Percentiles rank a stretch among this genome's conserved stretches.
Evolutionary conservation across 495 filamentous ascomycete species (phyloP).

Genomic region (Aspergillus conjunctus): DNA sequence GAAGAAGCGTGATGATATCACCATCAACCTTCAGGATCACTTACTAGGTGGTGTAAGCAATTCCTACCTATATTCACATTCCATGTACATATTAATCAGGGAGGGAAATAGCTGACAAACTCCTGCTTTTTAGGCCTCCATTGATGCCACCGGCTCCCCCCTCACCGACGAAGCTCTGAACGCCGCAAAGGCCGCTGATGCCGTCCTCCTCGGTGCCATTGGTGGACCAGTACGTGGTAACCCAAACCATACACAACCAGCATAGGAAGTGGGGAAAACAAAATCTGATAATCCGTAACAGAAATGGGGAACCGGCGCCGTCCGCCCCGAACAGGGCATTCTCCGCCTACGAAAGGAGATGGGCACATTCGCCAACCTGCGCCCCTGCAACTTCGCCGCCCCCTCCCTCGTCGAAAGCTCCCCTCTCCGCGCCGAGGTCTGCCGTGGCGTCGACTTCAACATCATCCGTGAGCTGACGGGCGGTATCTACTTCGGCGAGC

Average conservation of each 20-base stretch:
- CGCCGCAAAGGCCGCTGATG: conserved; percentile 88
- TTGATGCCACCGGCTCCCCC: conserved; percentile 75
- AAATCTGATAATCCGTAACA: conserved; percentile 19
- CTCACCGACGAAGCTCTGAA: conserved; percentile 82
- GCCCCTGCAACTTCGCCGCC: conserved; percentile 95
- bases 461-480: conserved; percentile 93
- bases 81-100: neutral
- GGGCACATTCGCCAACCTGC: conserved; percentile 93
- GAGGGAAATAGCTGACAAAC: neutral
- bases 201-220: conserved; percentile 91
- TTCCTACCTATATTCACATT: neutral
- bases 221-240: conserved; percentile 72
- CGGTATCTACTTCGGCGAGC: conserved; percentile 96
- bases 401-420: conserved; percentile 84
- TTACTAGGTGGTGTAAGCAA: conserved; percentile 83
- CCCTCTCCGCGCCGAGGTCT: conserved; percentile 84
- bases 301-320: conserved; percentile 92
- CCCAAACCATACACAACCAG: too few relatives aligned
- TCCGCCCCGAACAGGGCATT: conserved; percentile 94
- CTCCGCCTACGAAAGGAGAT: conserved; percentile 93
- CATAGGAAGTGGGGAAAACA: neutral
- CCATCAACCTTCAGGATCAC: conserved; percentile 92
- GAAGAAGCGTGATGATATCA: conserved; percentile 61
- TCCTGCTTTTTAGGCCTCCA: conserved; percentile 60
- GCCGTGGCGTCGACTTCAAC: conserved; percentile 88